These are phyloP conservation scores for Alternaria metachromatica DNA, from an alignment of 2,329 filamentous ascomycete genomes.

Conservation along the genomic window DNA sequence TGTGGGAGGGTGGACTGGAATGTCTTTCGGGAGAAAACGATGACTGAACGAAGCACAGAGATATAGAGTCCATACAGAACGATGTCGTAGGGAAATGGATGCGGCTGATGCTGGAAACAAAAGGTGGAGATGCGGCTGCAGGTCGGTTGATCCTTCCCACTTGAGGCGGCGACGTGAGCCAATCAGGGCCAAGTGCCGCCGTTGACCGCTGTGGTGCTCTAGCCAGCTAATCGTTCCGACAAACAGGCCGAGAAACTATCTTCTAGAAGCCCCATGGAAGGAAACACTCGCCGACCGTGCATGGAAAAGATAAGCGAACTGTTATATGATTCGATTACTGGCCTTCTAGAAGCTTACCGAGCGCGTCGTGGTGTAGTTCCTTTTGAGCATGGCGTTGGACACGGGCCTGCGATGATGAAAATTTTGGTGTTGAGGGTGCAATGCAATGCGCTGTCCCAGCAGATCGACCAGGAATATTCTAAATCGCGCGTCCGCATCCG, in stretches of 20 bases:
- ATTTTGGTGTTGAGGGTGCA: not conserved
- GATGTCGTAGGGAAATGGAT: constrained; percentile 25
- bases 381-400: not conserved
- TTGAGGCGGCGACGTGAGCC: constrained; percentile 10
- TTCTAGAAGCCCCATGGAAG: constrained; percentile 15
- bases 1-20: constrained; percentile 12
- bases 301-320: not conserved
- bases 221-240: not conserved
- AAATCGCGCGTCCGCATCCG: not conserved
- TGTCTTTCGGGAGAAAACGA: constrained; percentile 17
- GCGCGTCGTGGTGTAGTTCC: not conserved
- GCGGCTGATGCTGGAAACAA: constrained; percentile 35
- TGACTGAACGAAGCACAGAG: constrained; percentile 6
- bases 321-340: constrained; percentile 3
- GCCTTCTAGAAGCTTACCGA: constrained; percentile 1
- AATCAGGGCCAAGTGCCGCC: constrained; percentile 14
- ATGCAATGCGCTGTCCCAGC: not conserved
- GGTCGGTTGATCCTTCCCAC: constrained; percentile 28
- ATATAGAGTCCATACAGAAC: constrained; percentile 10
- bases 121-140: constrained; percentile 40
- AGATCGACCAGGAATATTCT: not conserved
- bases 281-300: not conserved
- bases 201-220: not conserved
- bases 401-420: not conserved
- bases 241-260: not conserved